Evolutionary conservation across 73 alveolate species (phyloP), one percentile per base, ranked within the genome.

Genomic region (Paramecium sexaurelia): DNA sequence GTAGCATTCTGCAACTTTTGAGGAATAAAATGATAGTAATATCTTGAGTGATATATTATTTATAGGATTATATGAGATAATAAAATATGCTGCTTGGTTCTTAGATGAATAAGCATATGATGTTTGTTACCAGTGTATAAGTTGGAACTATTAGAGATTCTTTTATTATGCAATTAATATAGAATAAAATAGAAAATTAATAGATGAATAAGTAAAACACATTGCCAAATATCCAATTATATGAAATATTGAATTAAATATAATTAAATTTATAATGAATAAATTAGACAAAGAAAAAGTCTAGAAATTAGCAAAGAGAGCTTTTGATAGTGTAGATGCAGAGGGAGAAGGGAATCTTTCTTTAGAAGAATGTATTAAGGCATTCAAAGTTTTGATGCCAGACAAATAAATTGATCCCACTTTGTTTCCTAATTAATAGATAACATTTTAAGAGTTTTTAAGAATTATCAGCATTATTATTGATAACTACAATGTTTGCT

Each of bases 401-500:
- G 83, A 61, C 11, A 61, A 61, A 6, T 26, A 61, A 32, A 61
- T 61, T 32, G 83, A 61, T 61, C 47, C 39, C 7, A 24, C 83
- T 3, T 61, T 61, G 24, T 61, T 61, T 32, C 83, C 83, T 13
- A 26, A 61, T 32, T 13, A 61, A 26, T 61, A 26, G 39, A 61
- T 61, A 61, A 61, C 83, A 26, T 61, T 61, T 61, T 32, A 61
- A 61, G 83, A 61, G 43, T 61, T 61, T 24, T 24, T 61, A 45
- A 17, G 83, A 15, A 61, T 61, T 2, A 61, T 61, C 22, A 61
- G 83, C 43, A 45, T 45, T 45, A 51, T 61, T 29, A 24, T 61
- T 61, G 41, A 61, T 61, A 61, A 24, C 83, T 61, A 61, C 83
- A 61, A 61, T 61, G 83, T 61, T 27, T 61, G 83, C n/a, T 61